phyloP scores from a whole-genome alignment of 805 yeast genomes.

The Candida fluviatilis region DNA sequence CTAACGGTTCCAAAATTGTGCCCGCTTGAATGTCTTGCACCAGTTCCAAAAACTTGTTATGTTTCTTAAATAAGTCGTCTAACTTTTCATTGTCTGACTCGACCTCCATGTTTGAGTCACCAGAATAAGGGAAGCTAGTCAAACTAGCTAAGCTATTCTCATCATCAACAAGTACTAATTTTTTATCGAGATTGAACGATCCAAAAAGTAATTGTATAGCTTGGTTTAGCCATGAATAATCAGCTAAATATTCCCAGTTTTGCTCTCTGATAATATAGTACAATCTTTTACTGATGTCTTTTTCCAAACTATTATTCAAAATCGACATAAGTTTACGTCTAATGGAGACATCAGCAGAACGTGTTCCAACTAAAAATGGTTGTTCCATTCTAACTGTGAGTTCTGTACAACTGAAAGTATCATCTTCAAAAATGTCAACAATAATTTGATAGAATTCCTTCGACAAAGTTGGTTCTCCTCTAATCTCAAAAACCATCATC shows the following conservation, averaged over 20 bases:
- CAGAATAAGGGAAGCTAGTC: constrained; percentile 33
- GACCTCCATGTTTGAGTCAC: constrained; percentile 20
- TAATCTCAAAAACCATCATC: constrained; percentile 87
- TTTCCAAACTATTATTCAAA: constrained; percentile 72
- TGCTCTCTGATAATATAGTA: constrained; percentile 90
- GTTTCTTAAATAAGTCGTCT: constrained; percentile 19
- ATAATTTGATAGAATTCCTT: constrained; percentile 81
- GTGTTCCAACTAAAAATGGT: constrained; percentile 91
- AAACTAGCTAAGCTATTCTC: constrained; percentile 55
- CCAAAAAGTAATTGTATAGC: constrained; percentile 85
- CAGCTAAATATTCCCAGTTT: constrained; percentile 94
- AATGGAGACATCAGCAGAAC: constrained; percentile 69
- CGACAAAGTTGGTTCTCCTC: constrained; percentile 78
- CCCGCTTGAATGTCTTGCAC: constrained; percentile 42
- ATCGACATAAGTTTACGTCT: constrained; percentile 78
- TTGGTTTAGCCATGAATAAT: constrained; percentile 91
- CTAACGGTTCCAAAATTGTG: constrained; percentile 65
- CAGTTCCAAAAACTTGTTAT: constrained; percentile 25
- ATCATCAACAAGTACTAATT: constrained; percentile 40
- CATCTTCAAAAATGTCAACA: constrained; percentile 81
- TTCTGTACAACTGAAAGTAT: constrained; percentile 74
- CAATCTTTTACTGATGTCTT: constrained; percentile 71
- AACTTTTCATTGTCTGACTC: constrained; percentile 21
- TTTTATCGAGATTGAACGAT: constrained; percentile 54
- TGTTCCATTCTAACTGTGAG: constrained; percentile 94